Evolutionary conservation across 495 filamentous ascomycete genomes (phyloP), one percentile per base, ranked within the genome.

Genomic region (Penicillium canariense): DNA sequence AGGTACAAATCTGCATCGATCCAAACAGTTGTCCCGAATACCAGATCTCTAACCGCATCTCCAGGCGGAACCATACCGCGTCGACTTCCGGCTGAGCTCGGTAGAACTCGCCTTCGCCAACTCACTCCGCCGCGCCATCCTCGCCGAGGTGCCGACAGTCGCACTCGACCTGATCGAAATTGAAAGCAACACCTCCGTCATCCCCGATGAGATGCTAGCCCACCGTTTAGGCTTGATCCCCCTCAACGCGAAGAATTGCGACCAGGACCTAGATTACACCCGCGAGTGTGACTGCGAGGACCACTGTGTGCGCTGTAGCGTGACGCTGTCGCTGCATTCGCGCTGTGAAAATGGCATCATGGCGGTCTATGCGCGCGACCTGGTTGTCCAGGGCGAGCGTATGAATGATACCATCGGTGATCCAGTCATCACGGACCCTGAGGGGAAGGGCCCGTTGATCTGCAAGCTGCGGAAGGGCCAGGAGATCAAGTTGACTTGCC

Each of bases 271-370:
- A 26, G 77, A 86, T 52, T 96, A 96, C 75, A 87, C 87, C n/a
- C 86, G 93, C 50, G 94, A 97, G 69, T 98, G 94, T 77, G 89
- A 93, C 58, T 98, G 94, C 77, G 92, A 96, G 46, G 83, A 89
- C 59, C 87, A 90, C 77, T 98, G 94, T 75, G 87, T 93, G 56
- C 80, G 85, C 50, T 98, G 94, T 77, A 88, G 86, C 63, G 89
- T 97, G 36, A 88, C 82, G 26, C 81, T 97, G 2, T 83, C 78
- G 10, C 80, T 98, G 28, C 83, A 95, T 62, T 90, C 91, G 31
- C 84, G 87, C 55, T 97, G 91, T 71, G 76, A 82, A 15, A 83
- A 89, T 50, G 90, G 90, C 17, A 86, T 88, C 48, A 93, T 98
- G 87, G 86, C 84, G 27, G 89, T 98, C 0, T 96, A 90, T 64